Evolutionary conservation across 345 rosid species (phyloP).

Genomic region (Boechera retrofracta): DNA sequence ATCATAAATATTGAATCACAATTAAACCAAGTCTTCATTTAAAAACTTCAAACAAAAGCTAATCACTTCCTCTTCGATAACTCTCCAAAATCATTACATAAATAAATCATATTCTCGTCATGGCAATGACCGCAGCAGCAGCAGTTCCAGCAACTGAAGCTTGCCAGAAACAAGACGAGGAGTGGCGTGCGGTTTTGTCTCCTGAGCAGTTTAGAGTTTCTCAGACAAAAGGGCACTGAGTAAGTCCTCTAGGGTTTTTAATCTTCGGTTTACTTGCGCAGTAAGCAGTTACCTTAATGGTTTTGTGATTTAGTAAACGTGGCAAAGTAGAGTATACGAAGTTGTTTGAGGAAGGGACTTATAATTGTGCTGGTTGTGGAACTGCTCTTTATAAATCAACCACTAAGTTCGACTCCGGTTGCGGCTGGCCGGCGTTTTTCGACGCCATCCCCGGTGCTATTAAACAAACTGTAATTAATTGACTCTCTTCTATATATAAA

Average conservation of each 20-base stretch:
- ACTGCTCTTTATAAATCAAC: background rate
- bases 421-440: background rate
- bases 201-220: background rate
- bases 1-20: background rate
- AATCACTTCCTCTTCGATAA: background rate
- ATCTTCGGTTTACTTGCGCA: background rate
- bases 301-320: background rate
- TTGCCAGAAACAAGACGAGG: background rate
- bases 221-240: background rate
- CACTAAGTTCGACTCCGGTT: slow-evolving; percentile 1
- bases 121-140: background rate
- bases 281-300: background rate
- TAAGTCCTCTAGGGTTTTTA: background rate
- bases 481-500: too few relatives aligned
- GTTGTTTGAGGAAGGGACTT: background rate
- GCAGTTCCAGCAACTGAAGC: background rate
- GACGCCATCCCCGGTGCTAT: background rate
- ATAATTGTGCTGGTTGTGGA: slow-evolving; percentile 1
- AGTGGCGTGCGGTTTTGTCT: background rate
- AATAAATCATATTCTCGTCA: background rate
- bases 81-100: background rate
- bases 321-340: background rate
- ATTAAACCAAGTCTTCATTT: background rate
- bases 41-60: background rate
- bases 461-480: background rate